Evolutionary conservation across 2,329 filamentous ascomycete species (phyloP).

Genomic region (Sporothrix pseudoabietina): DNA sequence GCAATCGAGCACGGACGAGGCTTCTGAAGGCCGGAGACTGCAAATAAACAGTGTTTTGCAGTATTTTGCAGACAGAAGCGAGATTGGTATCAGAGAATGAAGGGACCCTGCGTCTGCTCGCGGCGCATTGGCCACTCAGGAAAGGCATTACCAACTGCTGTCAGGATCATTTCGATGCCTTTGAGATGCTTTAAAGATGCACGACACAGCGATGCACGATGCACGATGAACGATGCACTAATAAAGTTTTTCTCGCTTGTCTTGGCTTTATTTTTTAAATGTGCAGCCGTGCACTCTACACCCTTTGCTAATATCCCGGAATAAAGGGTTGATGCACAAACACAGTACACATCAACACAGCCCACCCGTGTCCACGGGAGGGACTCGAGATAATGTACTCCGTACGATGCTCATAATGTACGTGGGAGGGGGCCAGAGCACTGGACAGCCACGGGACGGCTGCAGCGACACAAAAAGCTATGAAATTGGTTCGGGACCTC

Average conservation of each 20-base stretch:
- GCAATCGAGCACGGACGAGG: neutral
- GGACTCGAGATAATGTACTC: neutral
- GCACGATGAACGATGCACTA: neutral
- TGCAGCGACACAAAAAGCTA: neutral
- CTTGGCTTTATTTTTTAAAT: neutral
- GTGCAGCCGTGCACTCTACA: neutral
- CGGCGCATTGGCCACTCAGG: neutral
- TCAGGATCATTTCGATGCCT: neutral
- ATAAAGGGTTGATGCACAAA: neutral
- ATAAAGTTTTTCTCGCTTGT: conserved; percentile 1
- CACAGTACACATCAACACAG: neutral
- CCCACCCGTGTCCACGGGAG: conserved; percentile 15
- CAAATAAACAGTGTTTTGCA: neutral
- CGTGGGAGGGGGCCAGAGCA: neutral
- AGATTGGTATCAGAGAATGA: neutral
- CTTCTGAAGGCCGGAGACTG: too few species aligned
- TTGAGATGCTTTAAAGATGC: neutral
- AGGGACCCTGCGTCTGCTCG: neutral
- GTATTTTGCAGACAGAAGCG: neutral
- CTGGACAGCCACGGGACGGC: neutral
- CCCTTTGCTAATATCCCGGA: neutral
- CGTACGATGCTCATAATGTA: neutral
- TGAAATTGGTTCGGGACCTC: conserved; percentile 13
- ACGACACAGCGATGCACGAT: neutral
- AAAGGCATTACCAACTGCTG: neutral